These are phyloP conservation scores for Myxozyma nipponensis DNA, from an alignment of 805 yeast species.

Conservation along the genomic window DNA sequence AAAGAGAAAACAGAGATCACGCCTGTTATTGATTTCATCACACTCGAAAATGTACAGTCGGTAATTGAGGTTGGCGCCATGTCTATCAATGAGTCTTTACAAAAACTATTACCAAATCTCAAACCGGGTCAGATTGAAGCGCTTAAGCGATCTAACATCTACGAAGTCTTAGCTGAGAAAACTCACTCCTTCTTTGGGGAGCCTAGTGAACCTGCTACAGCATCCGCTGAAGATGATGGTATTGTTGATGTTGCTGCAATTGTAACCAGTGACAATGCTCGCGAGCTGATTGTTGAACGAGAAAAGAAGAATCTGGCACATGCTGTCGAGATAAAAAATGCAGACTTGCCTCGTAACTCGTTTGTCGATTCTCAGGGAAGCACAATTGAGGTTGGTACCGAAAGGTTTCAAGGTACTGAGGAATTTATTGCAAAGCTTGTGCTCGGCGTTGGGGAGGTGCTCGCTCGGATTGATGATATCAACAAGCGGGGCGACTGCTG, in stretches of 20 bases:
- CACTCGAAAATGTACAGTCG: conserved; percentile 52
- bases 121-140: conserved; percentile 59
- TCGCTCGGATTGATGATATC: conserved; percentile 60
- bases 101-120: conserved; percentile 55
- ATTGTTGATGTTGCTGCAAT: conserved; percentile 84
- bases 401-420: conserved; percentile 78
- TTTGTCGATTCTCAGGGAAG: conserved; percentile 61
- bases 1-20: conserved; percentile 66
- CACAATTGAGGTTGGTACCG: conserved; percentile 72
- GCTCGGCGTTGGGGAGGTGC: conserved; percentile 49
- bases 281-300: conserved; percentile 56
- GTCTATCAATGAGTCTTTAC: conserved; percentile 54
- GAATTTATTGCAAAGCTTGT: conserved; percentile 55
- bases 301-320: conserved; percentile 37
- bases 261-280: conserved; percentile 71
- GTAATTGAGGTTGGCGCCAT: conserved; percentile 59
- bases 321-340: conserved; percentile 46
- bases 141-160: conserved; percentile 70
- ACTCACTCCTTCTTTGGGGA: conserved; percentile 31
- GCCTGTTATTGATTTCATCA: conserved; percentile 73
- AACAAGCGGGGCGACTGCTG: conserved; percentile 75
- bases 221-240: conserved; percentile 54
- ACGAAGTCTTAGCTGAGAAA: conserved; percentile 60
- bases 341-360: conserved; percentile 66
- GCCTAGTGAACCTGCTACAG: conserved; percentile 50